Percentiles rank a stretch among this genome's conserved stretches.
These are phyloP conservation scores for Rosa persica DNA, from an alignment of 306 rosid species.

Conservation along the genomic window DNA sequence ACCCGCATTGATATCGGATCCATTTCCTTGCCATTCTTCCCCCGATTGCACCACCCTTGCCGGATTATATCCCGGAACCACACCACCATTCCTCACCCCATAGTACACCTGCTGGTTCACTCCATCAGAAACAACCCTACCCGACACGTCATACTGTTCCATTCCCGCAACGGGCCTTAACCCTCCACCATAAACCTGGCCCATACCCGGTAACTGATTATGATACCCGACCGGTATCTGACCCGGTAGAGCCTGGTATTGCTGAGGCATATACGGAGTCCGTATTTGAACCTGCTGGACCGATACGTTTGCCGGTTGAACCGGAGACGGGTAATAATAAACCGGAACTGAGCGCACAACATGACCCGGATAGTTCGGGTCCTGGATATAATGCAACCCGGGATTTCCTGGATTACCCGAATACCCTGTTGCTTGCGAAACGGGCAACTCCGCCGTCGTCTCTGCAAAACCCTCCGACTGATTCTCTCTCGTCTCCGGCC, in stretches of 20 bases:
- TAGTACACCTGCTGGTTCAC: conserved; percentile 47
- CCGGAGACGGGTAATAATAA: conserved; percentile 51
- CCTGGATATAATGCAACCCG: conserved; percentile 40
- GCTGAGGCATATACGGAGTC: conserved; percentile 53
- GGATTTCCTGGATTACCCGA: conserved; percentile 29
- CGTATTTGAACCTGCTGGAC: conserved; percentile 46
- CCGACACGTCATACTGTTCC: conserved; percentile 45
- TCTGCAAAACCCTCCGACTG: conserved; percentile 29
- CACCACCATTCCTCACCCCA: conserved; percentile 37
- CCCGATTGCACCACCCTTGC: conserved; percentile 43
- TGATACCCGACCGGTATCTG: conserved; percentile 62
- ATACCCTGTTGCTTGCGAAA: conserved; percentile 27
- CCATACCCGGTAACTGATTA: conserved; percentile 41
- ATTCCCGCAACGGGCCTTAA: conserved; percentile 36
- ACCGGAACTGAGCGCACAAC: conserved; percentile 40
- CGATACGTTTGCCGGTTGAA: conserved; percentile 17
- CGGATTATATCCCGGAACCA: conserved; percentile 27
- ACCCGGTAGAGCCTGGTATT: conserved; percentile 35
- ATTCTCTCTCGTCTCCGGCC: conserved; percentile 38
- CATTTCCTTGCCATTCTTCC: conserved; percentile 52
- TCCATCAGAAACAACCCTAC: conserved; percentile 37
- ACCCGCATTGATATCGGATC: conserved; percentile 43
- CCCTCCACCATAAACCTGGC: conserved; percentile 53
- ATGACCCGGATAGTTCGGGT: conserved; percentile 44
- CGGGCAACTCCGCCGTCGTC: conserved; percentile 25